Conservation (phyloP, 495 filamentous ascomycete genomes). For the Achaetomiella virescens region DNA sequence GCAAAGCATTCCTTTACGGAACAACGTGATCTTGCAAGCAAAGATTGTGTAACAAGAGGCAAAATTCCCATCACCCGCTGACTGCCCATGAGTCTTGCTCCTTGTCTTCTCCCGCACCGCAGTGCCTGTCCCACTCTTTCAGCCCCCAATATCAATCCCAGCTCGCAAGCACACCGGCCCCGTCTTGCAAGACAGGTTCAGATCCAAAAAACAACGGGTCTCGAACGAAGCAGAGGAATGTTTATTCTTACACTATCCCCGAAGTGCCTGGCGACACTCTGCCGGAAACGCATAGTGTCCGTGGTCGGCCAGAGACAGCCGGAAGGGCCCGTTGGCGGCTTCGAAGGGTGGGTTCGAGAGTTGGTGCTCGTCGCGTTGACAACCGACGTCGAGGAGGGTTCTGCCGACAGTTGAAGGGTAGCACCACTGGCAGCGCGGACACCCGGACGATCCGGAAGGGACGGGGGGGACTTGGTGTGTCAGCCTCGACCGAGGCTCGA, state of each 20-base stretch:
- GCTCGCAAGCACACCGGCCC: neutral
- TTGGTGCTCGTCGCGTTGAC: neutral
- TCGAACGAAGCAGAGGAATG: neutral
- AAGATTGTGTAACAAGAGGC: too few relatives aligned
- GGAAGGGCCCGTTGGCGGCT: neutral
- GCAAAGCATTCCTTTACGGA: neutral
- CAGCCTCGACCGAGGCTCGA: neutral
- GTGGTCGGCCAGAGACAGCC: neutral
- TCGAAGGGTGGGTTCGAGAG: too few relatives aligned
- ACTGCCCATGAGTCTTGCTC: neutral
- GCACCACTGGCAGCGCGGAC: neutral
- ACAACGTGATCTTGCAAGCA: neutral
- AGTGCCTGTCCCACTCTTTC: too few relatives aligned
- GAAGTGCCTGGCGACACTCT: conserved; percentile 30
- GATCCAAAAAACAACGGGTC: neutral
- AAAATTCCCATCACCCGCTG: too few relatives aligned
- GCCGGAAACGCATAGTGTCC: conserved; percentile 27
- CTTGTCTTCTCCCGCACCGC: neutral
- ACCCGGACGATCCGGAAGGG: neutral
- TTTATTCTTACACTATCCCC: conserved; percentile 30
- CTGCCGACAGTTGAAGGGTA: neutral
- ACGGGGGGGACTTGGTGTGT: neutral
- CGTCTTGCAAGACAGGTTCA: neutral
- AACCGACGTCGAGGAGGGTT: neutral
- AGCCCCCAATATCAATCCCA: neutral